phyloP scores from a whole-genome alignment of 345 rosid genomes.

The Gossypium anomalum region DNA sequence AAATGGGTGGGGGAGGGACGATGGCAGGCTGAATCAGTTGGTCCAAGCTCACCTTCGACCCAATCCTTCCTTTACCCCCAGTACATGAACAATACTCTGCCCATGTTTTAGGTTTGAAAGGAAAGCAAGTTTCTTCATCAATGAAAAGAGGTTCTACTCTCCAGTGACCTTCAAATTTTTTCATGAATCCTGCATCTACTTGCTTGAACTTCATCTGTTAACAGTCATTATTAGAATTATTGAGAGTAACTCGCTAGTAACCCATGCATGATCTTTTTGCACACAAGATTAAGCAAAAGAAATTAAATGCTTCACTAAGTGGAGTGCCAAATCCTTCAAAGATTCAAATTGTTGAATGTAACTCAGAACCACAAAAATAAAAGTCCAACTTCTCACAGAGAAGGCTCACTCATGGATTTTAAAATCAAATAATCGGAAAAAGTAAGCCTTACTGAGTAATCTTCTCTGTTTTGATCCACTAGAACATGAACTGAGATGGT shows the following conservation, averaged over 20 bases:
- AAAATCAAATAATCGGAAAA: neutral
- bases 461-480: constrained; percentile 74
- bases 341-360: neutral
- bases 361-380: neutral
- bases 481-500: constrained; percentile 75
- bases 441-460: constrained; percentile 51
- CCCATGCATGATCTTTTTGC: neutral
- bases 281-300: neutral
- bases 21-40: constrained; percentile 84
- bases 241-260: neutral
- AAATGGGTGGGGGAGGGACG: constrained; percentile 88
- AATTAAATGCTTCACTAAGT: neutral
- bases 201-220: constrained; percentile 89
- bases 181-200: constrained; percentile 79
- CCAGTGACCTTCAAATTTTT: constrained; percentile 91
- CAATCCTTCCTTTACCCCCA: constrained; percentile 73
- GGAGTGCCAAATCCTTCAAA: neutral
- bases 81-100: constrained; percentile 62
- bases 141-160: constrained; percentile 64
- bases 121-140: constrained; percentile 65
- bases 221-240: constrained; percentile 15
- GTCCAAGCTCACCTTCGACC: constrained; percentile 65
- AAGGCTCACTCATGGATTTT: neutral
- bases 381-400: neutral
- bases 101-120: constrained; percentile 59